These are phyloP conservation scores for Penicillium ochrochloron DNA, from an alignment of 495 filamentous ascomycete genomes.

Conservation along the genomic window DNA sequence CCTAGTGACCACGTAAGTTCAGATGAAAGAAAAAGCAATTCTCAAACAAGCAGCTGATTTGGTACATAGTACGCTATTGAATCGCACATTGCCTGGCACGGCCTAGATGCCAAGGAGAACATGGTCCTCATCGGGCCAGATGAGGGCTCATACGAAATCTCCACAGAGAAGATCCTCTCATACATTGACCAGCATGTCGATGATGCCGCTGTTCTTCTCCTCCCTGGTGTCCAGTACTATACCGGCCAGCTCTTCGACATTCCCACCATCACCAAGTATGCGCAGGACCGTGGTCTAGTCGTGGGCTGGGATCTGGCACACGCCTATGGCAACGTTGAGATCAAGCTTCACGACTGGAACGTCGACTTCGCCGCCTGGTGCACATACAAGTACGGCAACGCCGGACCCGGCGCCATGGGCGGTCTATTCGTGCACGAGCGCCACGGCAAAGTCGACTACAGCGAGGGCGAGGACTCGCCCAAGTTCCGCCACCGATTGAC, in stretches of 20 bases:
- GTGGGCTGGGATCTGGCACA: conserved; percentile 96
- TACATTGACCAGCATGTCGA: conserved; percentile 76
- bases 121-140: conserved; percentile 79
- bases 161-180: conserved; percentile 73
- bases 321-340: conserved; percentile 85
- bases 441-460: conserved; percentile 62
- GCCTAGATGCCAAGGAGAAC: conserved; percentile 65
- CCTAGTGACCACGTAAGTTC: conserved; percentile 81
- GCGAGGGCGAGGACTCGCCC: conserved; percentile 45
- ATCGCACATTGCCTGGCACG: conserved; percentile 83
- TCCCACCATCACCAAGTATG: conserved; percentile 77
- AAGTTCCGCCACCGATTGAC: conserved; percentile 64
- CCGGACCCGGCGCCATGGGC: conserved; percentile 83
- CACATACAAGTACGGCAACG: conserved; percentile 95
- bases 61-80: conserved; percentile 77
- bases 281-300: conserved; percentile 72
- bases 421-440: conserved; percentile 85
- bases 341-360: conserved; percentile 87
- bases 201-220: conserved; percentile 76
- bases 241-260: conserved; percentile 92
- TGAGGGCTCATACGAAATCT: conserved; percentile 52
- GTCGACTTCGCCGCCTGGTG: conserved; percentile 97
- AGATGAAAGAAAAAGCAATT: background rate
- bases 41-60: background rate
- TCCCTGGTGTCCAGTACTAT: conserved; percentile 95